A percentile compares a stretch with the other conserved stretches of the same genome.
These are phyloP conservation scores for Clarireedia paspali DNA, from an alignment of 2,329 filamentous ascomycete genomes.

Conservation along the genomic window DNA sequence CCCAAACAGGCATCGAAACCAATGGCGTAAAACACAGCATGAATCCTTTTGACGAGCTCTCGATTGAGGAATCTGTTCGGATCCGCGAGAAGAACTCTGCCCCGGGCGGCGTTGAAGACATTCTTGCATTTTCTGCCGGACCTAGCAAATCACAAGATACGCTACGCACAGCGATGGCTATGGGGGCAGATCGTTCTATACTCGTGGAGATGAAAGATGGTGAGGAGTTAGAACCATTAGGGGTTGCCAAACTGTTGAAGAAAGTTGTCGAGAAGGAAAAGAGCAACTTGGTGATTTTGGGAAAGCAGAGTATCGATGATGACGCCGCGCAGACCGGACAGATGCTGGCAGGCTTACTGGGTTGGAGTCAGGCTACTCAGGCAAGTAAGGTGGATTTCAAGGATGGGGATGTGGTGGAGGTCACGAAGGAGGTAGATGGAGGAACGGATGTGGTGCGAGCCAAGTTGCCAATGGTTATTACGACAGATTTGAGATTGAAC, in stretches of 20 bases:
- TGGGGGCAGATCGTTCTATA: slow-evolving; percentile 90
- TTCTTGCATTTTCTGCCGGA: slow-evolving; percentile 82
- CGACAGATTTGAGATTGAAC: slow-evolving; percentile 89
- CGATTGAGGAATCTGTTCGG: slow-evolving; percentile 89
- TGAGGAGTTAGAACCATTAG: slow-evolving; percentile 76
- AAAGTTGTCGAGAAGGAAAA: slow-evolving; percentile 76
- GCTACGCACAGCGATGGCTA: slow-evolving; percentile 94
- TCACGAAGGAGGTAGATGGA: slow-evolving; percentile 90
- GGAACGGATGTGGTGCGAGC: slow-evolving; percentile 84
- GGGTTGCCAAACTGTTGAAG: slow-evolving; percentile 84
- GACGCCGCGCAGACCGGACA: slow-evolving; percentile 93
- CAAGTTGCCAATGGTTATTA: slow-evolving; percentile 87
- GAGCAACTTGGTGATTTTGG: slow-evolving; percentile 85
- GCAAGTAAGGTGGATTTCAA: slow-evolving; percentile 74
- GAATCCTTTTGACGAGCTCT: slow-evolving; percentile 99
- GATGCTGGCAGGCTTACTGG: slow-evolving; percentile 89
- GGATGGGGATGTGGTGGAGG: slow-evolving; percentile 60
- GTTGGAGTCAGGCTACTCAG: slow-evolving; percentile 93
- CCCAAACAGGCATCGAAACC: slow-evolving; percentile 82
- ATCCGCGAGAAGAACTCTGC: slow-evolving; percentile 80
- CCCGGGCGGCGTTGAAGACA: slow-evolving; percentile 74
- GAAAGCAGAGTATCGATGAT: slow-evolving; percentile 98
- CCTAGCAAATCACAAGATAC: slow-evolving; percentile 82
- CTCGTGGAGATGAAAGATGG: slow-evolving; percentile 75
- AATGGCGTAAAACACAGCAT: slow-evolving; percentile 93